Percentiles rank a stretch among this genome's conserved stretches.
Evolutionary conservation across 306 rosid genomes (phyloP).

Genomic region (Rosa chinensis): DNA sequence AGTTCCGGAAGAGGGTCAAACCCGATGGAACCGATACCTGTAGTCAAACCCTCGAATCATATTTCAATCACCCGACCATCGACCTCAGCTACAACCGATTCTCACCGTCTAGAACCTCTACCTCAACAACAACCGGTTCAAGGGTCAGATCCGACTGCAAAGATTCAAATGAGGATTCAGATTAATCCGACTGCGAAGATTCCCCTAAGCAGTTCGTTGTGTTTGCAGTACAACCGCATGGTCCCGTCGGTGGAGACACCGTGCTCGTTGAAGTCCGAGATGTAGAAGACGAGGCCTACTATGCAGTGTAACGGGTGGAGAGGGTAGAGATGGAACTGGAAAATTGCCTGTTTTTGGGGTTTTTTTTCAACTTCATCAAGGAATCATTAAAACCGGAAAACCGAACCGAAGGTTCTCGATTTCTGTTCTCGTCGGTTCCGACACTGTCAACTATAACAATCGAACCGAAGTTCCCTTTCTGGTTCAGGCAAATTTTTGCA

Average conservation of each 20-base stretch:
- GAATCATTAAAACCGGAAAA: too few relatives aligned
- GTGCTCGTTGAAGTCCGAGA: slow-evolving; percentile 80
- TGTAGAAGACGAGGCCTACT: slow-evolving; percentile 65
- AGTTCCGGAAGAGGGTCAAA: too few relatives aligned
- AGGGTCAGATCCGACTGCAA: slow-evolving; percentile 71
- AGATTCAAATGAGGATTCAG: slow-evolving; percentile 68
- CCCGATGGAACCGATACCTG: too few relatives aligned
- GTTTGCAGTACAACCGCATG: slow-evolving; percentile 96
- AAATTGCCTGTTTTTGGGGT: too few relatives aligned
- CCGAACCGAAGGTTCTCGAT: too few relatives aligned
- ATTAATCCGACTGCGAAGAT: slow-evolving; percentile 94
- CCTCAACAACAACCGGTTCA: slow-evolving; percentile 82
- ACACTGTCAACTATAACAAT: too few relatives aligned
- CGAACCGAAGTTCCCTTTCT: too few relatives aligned
- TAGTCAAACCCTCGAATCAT: too few relatives aligned
- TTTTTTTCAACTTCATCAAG: too few relatives aligned
- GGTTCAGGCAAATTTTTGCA: too few relatives aligned
- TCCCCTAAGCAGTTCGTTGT: slow-evolving; percentile 80
- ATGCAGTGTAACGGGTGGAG: slow-evolving; percentile 73
- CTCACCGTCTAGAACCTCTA: slow-evolving; percentile 77
- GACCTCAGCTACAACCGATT: slow-evolving; percentile 83
- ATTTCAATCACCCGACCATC: slow-evolving; percentile 40
- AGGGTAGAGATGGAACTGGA: slow-evolving; percentile 37
- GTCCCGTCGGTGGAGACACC: slow-evolving; percentile 86
- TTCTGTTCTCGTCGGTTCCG: too few relatives aligned